These are phyloP conservation scores for Cercophora sp. DNA, from an alignment of 495 filamentous ascomycete species.

Conservation along the genomic window DNA sequence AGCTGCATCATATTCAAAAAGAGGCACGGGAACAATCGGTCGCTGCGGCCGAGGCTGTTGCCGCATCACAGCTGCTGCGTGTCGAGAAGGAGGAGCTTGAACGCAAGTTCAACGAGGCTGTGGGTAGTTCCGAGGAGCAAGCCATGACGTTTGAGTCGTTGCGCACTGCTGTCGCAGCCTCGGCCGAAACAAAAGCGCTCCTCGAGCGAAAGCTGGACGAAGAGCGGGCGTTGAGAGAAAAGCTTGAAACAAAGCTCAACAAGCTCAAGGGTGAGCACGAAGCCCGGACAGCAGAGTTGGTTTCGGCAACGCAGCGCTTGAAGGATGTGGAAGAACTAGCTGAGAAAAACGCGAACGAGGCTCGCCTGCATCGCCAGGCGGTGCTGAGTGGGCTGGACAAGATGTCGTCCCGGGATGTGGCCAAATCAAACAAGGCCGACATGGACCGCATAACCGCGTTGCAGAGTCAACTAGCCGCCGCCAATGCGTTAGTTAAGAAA, in stretches of 20 bases:
- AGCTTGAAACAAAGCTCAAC: constrained; percentile 71
- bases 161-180: constrained; percentile 73
- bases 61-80: constrained; percentile 64
- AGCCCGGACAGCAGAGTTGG: constrained; percentile 74
- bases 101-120: constrained; percentile 62
- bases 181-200: constrained; percentile 65
- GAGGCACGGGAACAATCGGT: constrained; percentile 74
- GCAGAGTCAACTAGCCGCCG: constrained; percentile 72
- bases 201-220: constrained; percentile 83
- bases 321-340: constrained; percentile 86
- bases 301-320: constrained; percentile 65
- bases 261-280: constrained; percentile 84
- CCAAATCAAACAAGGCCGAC: constrained; percentile 49
- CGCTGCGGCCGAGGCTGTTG: constrained; percentile 67
- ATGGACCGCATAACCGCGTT: constrained; percentile 75
- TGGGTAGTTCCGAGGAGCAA: constrained; percentile 64
- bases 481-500: constrained; percentile 74
- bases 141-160: constrained; percentile 68
- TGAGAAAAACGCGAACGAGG: constrained; percentile 84
- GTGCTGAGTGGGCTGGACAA: constrained; percentile 80
- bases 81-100: constrained; percentile 81
- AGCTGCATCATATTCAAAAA: constrained; percentile 73
- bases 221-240: constrained; percentile 71
- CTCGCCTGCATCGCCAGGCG: constrained; percentile 76
- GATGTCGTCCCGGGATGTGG: constrained; percentile 50